Evolutionary conservation across 768 basidiomycete genomes (phyloP).

Genomic region (Cystofilobasidium macerans): DNA sequence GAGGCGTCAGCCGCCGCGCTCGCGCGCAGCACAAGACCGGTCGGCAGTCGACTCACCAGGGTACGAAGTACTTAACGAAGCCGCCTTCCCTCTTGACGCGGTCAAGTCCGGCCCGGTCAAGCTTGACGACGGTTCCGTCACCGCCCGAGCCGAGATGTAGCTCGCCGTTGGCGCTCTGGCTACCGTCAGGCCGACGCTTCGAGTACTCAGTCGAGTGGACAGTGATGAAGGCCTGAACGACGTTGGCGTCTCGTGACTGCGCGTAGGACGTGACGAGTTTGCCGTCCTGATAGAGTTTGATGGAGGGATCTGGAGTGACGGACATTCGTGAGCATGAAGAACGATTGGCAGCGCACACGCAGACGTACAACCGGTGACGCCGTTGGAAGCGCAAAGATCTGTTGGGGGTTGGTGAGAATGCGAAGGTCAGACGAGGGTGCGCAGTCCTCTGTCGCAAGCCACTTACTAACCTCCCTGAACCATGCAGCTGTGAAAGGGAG

Average conservation of each 20-base stretch:
- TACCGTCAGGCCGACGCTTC: slow-evolving; percentile 4
- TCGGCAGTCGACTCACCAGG: slow-evolving; percentile 49
- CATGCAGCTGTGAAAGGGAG: slow-evolving; percentile 46
- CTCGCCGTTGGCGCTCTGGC: neutral
- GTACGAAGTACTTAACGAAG: slow-evolving; percentile 77
- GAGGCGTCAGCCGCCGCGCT: neutral
- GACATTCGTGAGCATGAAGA: neutral
- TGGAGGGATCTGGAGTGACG: slow-evolving; percentile 47
- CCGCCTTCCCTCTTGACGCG: slow-evolving; percentile 42
- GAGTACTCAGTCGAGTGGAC: neutral
- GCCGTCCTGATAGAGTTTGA: slow-evolving; percentile 49
- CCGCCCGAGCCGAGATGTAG: neutral
- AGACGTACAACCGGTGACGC: slow-evolving; percentile 48
- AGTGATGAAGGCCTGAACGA: slow-evolving; percentile 3
- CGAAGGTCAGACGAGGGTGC: too few relatives aligned
- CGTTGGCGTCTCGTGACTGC: neutral
- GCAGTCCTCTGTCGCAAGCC: too few relatives aligned
- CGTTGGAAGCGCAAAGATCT: slow-evolving; percentile 72
- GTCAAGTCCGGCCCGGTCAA: slow-evolving; percentile 37
- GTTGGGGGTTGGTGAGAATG: too few relatives aligned
- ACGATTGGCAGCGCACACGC: neutral
- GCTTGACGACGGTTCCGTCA: slow-evolving; percentile 35
- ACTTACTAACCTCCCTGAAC: slow-evolving; percentile 65
- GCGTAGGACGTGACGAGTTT: neutral
- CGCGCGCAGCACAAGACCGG: too few relatives aligned